These are phyloP conservation scores for Orobanche coerulescens DNA, from an alignment of 257 asterid species.

Conservation along the genomic window DNA sequence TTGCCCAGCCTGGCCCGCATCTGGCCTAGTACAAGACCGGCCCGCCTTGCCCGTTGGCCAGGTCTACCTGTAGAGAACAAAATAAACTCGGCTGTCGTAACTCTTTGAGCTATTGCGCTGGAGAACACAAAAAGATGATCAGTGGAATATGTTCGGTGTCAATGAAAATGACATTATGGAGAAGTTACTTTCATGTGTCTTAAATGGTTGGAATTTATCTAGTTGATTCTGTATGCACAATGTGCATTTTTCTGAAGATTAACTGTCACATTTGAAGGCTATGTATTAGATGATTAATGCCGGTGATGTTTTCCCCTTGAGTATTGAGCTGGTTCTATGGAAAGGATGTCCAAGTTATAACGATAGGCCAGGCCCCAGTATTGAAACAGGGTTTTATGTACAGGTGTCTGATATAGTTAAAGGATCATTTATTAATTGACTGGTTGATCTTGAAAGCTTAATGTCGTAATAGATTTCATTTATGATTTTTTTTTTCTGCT, in stretches of 20 bases:
- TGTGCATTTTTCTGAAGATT: constrained; percentile 5
- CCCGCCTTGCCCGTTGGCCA: too few species aligned
- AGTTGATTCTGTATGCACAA: neutral
- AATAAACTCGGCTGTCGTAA: too few species aligned
- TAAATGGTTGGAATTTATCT: neutral
- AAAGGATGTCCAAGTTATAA: neutral
- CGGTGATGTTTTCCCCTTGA: neutral
- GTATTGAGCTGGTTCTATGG: neutral
- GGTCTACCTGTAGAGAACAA: too few species aligned
- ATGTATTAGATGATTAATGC: neutral
- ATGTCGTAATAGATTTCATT: neutral
- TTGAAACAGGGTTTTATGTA: neutral
- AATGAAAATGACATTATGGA: neutral
- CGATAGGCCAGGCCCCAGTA: neutral
- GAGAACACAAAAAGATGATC: constrained; percentile 3
- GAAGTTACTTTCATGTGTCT: neutral
- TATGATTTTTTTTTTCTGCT: too few species aligned
- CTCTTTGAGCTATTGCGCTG: constrained; percentile 5
- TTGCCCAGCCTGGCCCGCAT: too few species aligned
- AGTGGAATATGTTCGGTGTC: neutral
- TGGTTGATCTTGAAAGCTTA: neutral
- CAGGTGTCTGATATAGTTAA: constrained; percentile 7
- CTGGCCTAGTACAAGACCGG: too few species aligned
- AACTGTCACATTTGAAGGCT: constrained; percentile 5
- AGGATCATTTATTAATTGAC: neutral